phyloP scores from a whole-genome alignment of 768 basidiomycete genomes.

The Lyophyllum shimeji region DNA sequence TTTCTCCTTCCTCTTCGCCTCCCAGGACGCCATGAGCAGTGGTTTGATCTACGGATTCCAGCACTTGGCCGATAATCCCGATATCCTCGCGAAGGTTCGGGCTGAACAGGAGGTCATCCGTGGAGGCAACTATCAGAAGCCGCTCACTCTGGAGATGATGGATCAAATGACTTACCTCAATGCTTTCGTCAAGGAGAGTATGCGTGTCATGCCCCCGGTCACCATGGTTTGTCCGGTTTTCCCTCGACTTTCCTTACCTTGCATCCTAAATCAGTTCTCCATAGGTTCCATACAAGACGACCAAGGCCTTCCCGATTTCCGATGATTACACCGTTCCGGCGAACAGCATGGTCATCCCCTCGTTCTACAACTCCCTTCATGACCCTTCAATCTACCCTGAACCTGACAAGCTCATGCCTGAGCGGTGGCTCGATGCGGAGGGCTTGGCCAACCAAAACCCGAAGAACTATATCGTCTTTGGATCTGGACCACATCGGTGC shows the following conservation, averaged over 20 bases:
- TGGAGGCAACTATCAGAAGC: conserved; percentile 69
- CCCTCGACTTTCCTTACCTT: background rate
- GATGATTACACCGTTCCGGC: conserved; percentile 90
- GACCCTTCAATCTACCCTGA: conserved; percentile 86
- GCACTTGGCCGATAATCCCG: conserved; percentile 90
- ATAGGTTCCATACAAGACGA: conserved; percentile 91
- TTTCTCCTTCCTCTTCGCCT: conserved; percentile 95
- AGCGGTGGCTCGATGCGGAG: conserved; percentile 90
- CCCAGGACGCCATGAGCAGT: conserved; percentile 98
- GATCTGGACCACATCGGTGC: conserved; percentile 89
- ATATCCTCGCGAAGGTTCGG: conserved; percentile 82
- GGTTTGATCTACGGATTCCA: conserved; percentile 97
- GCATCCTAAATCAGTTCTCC: background rate
- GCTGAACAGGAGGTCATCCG: conserved; percentile 89
- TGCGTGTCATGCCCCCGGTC: conserved; percentile 91
- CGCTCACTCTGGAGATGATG: conserved; percentile 83
- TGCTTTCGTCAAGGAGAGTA: conserved; percentile 91
- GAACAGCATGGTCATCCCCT: conserved; percentile 92
- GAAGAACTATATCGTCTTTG: conserved; percentile 95
- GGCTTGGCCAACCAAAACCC: conserved; percentile 80
- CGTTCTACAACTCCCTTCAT: conserved; percentile 90
- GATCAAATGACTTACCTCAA: conserved; percentile 92
- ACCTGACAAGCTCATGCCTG: conserved; percentile 80
- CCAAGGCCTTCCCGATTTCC: conserved; percentile 88
- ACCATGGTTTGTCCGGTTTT: conserved; percentile 71